Conservation (phyloP, 257 asterid genomes). For the Buddleja alternifolia region DNA sequence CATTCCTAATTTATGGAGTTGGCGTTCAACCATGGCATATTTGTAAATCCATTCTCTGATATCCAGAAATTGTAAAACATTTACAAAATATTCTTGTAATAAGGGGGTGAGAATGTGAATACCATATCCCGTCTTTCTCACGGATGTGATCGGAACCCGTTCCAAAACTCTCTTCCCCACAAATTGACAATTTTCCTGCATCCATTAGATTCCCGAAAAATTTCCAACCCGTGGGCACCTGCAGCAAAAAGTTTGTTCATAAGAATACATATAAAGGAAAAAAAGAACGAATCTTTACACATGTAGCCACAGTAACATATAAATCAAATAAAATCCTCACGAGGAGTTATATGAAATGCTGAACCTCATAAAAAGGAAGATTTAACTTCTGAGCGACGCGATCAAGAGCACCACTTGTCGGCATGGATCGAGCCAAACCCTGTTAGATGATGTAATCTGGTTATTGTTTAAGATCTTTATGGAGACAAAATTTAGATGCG, state of each 20-base stretch:
- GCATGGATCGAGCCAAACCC: conserved; percentile 99
- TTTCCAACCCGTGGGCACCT: conserved; percentile 99
- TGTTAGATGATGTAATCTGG: conserved; percentile 30
- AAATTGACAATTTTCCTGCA: conserved; percentile 85
- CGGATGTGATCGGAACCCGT: conserved; percentile 98
- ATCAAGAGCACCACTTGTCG: conserved; percentile 97
- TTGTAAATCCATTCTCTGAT: too few relatives aligned
- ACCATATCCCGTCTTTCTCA: conserved; percentile 99
- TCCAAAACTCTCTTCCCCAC: conserved; percentile 99
- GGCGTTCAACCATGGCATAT: too few relatives aligned
- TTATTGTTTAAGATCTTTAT: background rate
- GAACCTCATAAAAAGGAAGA: conserved; percentile 87
- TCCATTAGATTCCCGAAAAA: conserved; percentile 98
- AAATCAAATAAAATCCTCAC: background rate
- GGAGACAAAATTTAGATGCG: background rate
- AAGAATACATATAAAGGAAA: conserved; percentile 7
- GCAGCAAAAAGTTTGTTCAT: conserved; percentile 27
- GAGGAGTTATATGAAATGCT: conserved; percentile 1
- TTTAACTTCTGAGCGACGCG: conserved; percentile 85
- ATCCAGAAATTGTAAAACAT: too few relatives aligned
- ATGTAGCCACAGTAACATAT: background rate
- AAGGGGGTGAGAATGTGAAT: conserved; percentile 26
- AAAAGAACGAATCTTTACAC: conserved; percentile 12
- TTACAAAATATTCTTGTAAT: background rate
- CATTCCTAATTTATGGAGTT: too few relatives aligned